Conservation (phyloP, 192 early-diverging fungal genomes). For the Coemansia erecta region DNA sequence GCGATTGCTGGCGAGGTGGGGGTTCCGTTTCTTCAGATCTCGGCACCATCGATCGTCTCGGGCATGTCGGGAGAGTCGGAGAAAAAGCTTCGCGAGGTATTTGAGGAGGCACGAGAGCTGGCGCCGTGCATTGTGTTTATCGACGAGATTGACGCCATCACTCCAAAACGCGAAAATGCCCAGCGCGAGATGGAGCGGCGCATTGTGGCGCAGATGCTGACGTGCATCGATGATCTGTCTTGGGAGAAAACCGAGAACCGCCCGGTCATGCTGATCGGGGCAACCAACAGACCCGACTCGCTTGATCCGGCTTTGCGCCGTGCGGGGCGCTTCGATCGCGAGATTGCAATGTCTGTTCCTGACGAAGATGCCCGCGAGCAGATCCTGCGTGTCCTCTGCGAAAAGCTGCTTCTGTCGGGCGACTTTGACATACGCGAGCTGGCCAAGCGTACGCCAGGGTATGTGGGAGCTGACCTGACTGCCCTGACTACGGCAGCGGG, state of each 20-base stretch:
- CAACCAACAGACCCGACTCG: conserved; percentile 87
- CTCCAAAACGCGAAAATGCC: conserved; percentile 71
- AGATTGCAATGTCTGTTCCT: conserved; percentile 85
- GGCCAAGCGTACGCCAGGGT: conserved; percentile 92
- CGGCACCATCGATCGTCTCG: conserved; percentile 91
- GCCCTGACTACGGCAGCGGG: conserved; percentile 89
- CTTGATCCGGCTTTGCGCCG: conserved; percentile 78
- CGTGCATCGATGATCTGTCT: conserved; percentile 91
- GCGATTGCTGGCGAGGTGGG: conserved; percentile 94
- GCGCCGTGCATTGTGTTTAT: conserved; percentile 94
- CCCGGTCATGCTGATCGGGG: conserved; percentile 88
- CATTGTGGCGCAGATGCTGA: conserved; percentile 95
- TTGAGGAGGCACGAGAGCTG: conserved; percentile 87
- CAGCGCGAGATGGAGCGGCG: conserved; percentile 95
- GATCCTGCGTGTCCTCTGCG: conserved; percentile 39
- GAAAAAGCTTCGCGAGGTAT: conserved; percentile 95
- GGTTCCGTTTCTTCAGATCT: conserved; percentile 90
- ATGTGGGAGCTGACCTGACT: conserved; percentile 96
- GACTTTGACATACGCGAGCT: conserved; percentile 76
- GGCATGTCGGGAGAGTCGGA: conserved; percentile 99
- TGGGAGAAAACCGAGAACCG: conserved; percentile 85
- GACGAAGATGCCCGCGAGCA: conserved; percentile 83
- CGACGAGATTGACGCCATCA: conserved; percentile 98
- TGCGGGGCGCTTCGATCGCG: conserved; percentile 85
- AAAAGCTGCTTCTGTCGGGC: conserved; percentile 73